Evolutionary conservation across 768 basidiomycete species (phyloP).

Genomic region (Floccularia luteovirens): DNA sequence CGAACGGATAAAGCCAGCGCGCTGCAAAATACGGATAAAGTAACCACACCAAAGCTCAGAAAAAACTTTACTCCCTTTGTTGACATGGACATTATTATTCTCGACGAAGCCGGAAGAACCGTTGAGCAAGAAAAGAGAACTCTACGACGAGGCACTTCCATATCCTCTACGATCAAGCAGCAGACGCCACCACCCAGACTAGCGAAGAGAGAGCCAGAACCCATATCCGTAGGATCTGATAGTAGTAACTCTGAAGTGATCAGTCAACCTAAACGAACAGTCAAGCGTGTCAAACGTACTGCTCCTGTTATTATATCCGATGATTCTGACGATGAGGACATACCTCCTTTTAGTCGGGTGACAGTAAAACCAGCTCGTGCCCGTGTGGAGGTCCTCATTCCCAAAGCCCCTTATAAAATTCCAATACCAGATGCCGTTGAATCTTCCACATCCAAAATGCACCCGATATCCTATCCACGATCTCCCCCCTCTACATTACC

Average conservation of each 20-base stretch:
- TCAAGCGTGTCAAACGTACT: constrained; percentile 16
- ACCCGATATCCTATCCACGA: not conserved
- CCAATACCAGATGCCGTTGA: not conserved
- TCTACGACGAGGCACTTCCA: constrained; percentile 38
- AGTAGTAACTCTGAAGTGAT: constrained; percentile 17
- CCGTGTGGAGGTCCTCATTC: constrained; percentile 35
- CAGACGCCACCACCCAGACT: too few relatives aligned
- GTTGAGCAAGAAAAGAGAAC: constrained; percentile 56
- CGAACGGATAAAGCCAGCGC: constrained; percentile 7
- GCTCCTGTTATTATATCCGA: constrained; percentile 35
- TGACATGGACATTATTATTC: constrained; percentile 57
- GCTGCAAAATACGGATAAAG: constrained; percentile 14
- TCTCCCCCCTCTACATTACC: constrained; percentile 1
- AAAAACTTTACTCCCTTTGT: constrained; percentile 40
- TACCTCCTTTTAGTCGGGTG: constrained; percentile 10
- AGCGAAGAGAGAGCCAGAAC: too few relatives aligned
- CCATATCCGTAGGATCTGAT: too few relatives aligned
- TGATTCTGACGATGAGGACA: constrained; percentile 32
- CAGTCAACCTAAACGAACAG: constrained; percentile 16
- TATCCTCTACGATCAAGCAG: too few relatives aligned
- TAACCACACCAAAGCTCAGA: constrained; percentile 22
- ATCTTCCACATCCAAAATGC: not conserved
- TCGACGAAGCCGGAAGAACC: constrained; percentile 53
- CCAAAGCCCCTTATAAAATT: constrained; percentile 24
- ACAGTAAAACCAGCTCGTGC: constrained; percentile 8